Base-by-base conservation (phyloP, 371 early-diverging fungal genomes). In the Syncephalastrum sp. region DNA sequence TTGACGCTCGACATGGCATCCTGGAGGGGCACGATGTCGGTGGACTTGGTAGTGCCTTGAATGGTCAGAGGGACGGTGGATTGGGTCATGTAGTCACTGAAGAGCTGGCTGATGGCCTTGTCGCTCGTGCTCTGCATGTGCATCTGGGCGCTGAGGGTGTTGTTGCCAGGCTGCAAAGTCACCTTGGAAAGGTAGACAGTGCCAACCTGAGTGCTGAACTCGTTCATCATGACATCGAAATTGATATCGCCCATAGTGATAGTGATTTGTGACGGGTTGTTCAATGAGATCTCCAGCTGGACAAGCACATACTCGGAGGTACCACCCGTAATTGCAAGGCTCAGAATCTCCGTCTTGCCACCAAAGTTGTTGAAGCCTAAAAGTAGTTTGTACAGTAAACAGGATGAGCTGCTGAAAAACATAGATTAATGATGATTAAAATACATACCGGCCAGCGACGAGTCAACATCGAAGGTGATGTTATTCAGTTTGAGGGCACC, bases 241-340 rank as follows among this genome's bases (percentile, higher is more conserved):
- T 52, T 43, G 17, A 79, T 70, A 46, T 77, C 57, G 6, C 74
- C 75, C 48, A 75, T 60, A 47, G 69, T 72, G 54, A 80, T 80
- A 3, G 76, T 75, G 54, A 81, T 66, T 13, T 71, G 72, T 29
- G 77, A 76, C 8, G 82, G 82, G 60, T 81, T 82, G 64, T 69
- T 70, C 42, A 82, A 59, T 14, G 65, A 63, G 46, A 77, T 69
- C 46, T 65, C 68, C 50, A 72, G 68, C 47, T 72, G 45, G 47
- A 80, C 77, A 50, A 58, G 51, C 41, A 76, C 59, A 42, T 70
- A 77, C 8, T 77, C 63, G 5, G 71, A 27, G 42, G 70, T 72
- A 27, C 77, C 82, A 10, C 83, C 82, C 29, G 66, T 56, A 41
- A 84, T 63, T 13, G 67, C 58, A 15, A 82, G 64, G 27, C 63